Evolutionary conservation across 352 stramenopile species (phyloP), one percentile per base, ranked within the genome.

Genomic region (Peronospora farinosa): DNA sequence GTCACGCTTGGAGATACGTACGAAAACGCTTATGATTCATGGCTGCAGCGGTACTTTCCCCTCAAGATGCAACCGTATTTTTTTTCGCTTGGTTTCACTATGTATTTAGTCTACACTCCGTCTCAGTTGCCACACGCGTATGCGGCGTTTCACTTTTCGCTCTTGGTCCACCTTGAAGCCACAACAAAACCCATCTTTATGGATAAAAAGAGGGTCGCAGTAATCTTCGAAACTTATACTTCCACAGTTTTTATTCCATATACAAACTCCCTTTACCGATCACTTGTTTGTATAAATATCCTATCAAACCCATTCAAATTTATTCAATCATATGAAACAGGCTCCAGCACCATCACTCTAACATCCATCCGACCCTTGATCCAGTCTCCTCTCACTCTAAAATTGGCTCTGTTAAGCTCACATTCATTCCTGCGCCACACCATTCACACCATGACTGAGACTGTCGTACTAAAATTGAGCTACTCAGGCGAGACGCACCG

Each of bases 391-490:
- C 39, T 66, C 39, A 45, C 39, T 67, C 38, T 67, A 46, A 30
- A 67, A 70, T 53, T 37, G 33, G 33, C 50, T 31, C 38, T 21
- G n/a, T 40, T 12, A 9, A 46, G 50, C 28, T 21, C 37, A 57
- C 49, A 47, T 41, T 57, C 55, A 58, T 33, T 56, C 39, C 17
- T 51, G 16, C 21, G 11, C 10, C 25, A 32, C 28, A 12, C 7
- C 11, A 32, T 32, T 12, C 21, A 21, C 39, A 10, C 50, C n/a
- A 60, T 67, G 53, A 13, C 53, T 19, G 40, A 62, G 42, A 63
- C 47, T 28, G 60, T 74, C 45, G 60, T 69, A 36, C 61, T 89
- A 21, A 81, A 86, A 63, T 66, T 89, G 46, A 83, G 54, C 38
- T 63, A 67, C 45, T 57, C 65, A 10, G 72, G 58, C 10, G 71